A percentile compares a stretch with the other conserved stretches of the same genome.
Evolutionary conservation across 306 rosid genomes (phyloP).

Genomic region (Quercus gilva): DNA sequence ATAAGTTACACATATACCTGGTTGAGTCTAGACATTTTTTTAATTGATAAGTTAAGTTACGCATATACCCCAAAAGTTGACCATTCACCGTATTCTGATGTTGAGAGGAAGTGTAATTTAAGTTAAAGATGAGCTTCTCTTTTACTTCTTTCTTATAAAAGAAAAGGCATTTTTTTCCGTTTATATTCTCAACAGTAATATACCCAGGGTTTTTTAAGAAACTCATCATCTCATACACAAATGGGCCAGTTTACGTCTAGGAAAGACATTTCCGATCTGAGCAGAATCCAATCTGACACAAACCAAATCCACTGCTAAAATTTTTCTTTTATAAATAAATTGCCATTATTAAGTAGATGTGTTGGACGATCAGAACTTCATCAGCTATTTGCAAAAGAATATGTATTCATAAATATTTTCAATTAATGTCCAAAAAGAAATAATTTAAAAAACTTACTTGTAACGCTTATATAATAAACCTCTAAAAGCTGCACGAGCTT

Average conservation of each 20-base stretch:
- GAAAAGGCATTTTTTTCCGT: no score
- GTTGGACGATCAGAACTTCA: background rate
- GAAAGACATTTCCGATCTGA: background rate
- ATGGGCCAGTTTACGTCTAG: background rate
- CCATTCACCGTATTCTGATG: background rate
- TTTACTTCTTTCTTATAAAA: no score
- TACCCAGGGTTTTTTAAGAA: background rate
- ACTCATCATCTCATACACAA: background rate
- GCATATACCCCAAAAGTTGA: background rate
- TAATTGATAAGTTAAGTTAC: no score
- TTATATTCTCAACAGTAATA: background rate
- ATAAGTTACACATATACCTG: no score
- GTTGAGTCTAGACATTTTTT: no score
- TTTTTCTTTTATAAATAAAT: no score
- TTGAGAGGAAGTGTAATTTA: background rate
- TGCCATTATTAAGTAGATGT: background rate
- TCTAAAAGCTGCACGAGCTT: slow-evolving; percentile 78
- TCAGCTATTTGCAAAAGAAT: background rate
- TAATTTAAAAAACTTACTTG: slow-evolving; percentile 48
- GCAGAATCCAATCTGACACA: background rate
- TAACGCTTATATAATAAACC: slow-evolving; percentile 86
- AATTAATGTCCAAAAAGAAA: background rate
- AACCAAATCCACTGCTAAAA: background rate
- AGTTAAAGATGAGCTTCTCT: no score
- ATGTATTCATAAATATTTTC: background rate